Conservation (phyloP, 2,329 filamentous ascomycete genomes). For the Dendryphion nanum region DNA sequence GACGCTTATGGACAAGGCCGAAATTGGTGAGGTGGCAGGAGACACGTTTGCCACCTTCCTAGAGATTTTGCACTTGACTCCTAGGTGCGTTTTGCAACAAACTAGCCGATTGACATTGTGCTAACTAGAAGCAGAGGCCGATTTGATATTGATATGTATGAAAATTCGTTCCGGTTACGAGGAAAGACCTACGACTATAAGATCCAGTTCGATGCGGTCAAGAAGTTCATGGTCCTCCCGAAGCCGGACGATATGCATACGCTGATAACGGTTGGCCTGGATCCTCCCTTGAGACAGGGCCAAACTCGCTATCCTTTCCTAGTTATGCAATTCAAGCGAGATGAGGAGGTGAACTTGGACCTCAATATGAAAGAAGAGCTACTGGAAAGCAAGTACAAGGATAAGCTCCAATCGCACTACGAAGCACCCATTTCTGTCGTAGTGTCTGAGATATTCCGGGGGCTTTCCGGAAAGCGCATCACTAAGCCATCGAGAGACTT, state of each 20-base stretch:
- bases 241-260: slow-evolving; percentile 98
- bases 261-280: slow-evolving; percentile 89
- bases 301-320: slow-evolving; percentile 98
- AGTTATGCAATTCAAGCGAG: slow-evolving; percentile 98
- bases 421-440: slow-evolving; percentile 87
- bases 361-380: slow-evolving; percentile 93
- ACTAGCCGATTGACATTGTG: slow-evolving; percentile 6
- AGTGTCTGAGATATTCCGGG: slow-evolving; percentile 92
- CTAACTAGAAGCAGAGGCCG: slow-evolving; percentile 68
- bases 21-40: slow-evolving; percentile 98
- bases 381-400: slow-evolving; percentile 81
- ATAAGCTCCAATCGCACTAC: slow-evolving; percentile 84
- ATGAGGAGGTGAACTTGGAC: slow-evolving; percentile 95
- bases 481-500: slow-evolving; percentile 94
- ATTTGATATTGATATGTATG: slow-evolving; percentile 99
- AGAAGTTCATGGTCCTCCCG: slow-evolving; percentile 97
- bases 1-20: slow-evolving; percentile 94
- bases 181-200: slow-evolving; percentile 99
- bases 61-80: slow-evolving; percentile 94
- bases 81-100: slow-evolving; percentile 59
- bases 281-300: slow-evolving; percentile 92
- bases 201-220: slow-evolving; percentile 96
- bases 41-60: slow-evolving; percentile 97
- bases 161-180: slow-evolving; percentile 91
- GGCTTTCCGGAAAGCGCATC: slow-evolving; percentile 91